Percentiles rank a stretch among this genome's conserved stretches.
phyloP scores from a whole-genome alignment of 495 filamentous ascomycete genomes.

The Schizothecium vesticola region DNA sequence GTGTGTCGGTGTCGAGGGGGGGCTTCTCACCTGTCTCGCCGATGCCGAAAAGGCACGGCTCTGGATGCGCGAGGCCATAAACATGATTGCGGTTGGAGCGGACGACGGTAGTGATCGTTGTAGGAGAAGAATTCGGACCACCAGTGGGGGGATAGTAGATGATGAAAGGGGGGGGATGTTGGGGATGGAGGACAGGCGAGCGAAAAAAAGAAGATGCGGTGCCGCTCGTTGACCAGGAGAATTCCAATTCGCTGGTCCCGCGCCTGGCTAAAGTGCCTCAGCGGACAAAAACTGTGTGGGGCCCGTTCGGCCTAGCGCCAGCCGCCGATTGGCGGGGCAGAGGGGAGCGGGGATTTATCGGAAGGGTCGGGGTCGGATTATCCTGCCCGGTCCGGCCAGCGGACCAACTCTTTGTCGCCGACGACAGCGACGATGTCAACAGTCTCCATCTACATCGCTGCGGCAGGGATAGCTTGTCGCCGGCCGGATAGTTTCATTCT shows the following conservation, averaged over 20 bases:
- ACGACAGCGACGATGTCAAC: not conserved
- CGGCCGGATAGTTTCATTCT: not conserved
- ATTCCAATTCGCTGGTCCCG: not conserved
- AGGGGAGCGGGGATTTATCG: slow-evolving; percentile 12
- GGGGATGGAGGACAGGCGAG: not conserved
- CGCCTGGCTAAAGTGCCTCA: slow-evolving; percentile 1
- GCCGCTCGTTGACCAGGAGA: slow-evolving; percentile 8
- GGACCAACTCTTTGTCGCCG: not conserved
- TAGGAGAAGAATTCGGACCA: not conserved
- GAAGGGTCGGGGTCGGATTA: slow-evolving; percentile 27
- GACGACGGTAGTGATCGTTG: slow-evolving; percentile 8
- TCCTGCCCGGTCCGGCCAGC: slow-evolving; percentile 8
- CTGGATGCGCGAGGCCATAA: slow-evolving; percentile 73
- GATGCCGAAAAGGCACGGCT: slow-evolving; percentile 91
- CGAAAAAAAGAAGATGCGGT: slow-evolving; percentile 6
- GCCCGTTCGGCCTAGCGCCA: slow-evolving; percentile 18
- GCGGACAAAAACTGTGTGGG: slow-evolving; percentile 23
- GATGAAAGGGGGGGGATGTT: not conserved
- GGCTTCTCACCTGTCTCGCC: slow-evolving; percentile 67
- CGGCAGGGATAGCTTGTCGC: not conserved
- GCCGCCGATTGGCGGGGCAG: not conserved
- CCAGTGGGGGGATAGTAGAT: not conserved
- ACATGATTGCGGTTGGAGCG: slow-evolving; percentile 54
- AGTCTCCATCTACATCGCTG: not conserved
- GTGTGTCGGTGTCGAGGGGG: slow-evolving; percentile 13